Evolutionary conservation across 768 basidiomycete species (phyloP).

Genomic region (Pleurotus eryngii): DNA sequence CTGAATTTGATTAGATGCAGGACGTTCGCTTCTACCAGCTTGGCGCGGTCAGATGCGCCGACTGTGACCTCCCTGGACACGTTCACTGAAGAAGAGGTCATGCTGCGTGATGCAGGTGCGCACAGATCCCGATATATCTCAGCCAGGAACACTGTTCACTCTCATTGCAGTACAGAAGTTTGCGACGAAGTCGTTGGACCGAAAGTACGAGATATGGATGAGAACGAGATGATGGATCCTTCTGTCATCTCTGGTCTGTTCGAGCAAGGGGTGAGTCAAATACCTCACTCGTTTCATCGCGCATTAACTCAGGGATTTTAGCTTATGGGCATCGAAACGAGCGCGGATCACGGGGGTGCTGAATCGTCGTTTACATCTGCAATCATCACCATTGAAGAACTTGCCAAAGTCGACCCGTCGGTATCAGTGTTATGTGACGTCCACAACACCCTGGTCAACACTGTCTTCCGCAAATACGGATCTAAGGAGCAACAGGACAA

Average conservation of each 20-base stretch:
- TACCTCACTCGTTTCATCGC: neutral
- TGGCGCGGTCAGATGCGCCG: constrained; percentile 20
- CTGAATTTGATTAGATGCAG: neutral
- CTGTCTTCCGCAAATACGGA: constrained; percentile 84
- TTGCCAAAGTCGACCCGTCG: constrained; percentile 93
- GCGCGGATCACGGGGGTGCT: constrained; percentile 77
- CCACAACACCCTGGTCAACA: constrained; percentile 98
- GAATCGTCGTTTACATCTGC: constrained; percentile 93
- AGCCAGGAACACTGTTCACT: too few relatives aligned
- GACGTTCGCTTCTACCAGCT: constrained; percentile 21
- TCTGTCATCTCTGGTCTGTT: constrained; percentile 84
- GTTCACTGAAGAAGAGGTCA: constrained; percentile 92
- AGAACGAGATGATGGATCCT: constrained; percentile 93
- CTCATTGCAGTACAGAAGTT: constrained; percentile 70
- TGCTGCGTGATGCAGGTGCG: constrained; percentile 89
- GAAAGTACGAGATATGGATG: constrained; percentile 96
- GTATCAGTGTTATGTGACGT: constrained; percentile 98
- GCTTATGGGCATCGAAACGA: constrained; percentile 98
- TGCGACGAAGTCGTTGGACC: constrained; percentile 86
- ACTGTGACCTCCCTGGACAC: constrained; percentile 63
- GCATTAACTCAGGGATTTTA: constrained; percentile 24
- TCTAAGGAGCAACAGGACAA: constrained; percentile 81
- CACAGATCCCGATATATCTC: neutral
- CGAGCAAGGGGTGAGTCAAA: constrained; percentile 80
- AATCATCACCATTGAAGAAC: constrained; percentile 95